These are phyloP conservation scores for Mucor racemosus DNA, from an alignment of 371 early-diverging fungal species.

Conservation along the genomic window DNA sequence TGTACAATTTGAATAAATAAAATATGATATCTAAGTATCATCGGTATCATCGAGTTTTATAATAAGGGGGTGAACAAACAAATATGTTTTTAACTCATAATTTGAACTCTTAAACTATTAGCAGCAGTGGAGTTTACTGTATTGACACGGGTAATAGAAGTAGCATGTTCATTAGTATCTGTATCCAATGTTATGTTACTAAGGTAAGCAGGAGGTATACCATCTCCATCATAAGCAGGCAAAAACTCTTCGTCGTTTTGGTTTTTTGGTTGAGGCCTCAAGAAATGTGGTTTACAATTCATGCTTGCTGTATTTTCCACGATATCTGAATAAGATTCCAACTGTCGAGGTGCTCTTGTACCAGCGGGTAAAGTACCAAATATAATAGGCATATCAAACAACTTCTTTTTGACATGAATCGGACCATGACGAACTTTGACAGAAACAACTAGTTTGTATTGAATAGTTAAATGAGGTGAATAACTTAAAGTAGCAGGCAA, in stretches of 20 bases:
- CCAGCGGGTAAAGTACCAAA: constrained; percentile 33
- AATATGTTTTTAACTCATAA: neutral
- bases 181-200: neutral
- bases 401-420: constrained; percentile 27
- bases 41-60: neutral
- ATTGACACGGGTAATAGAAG: neutral
- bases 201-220: constrained; percentile 23
- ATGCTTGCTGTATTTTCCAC: constrained; percentile 16
- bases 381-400: constrained; percentile 27
- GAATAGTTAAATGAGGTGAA: constrained; percentile 23
- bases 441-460: constrained; percentile 25
- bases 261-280: constrained; percentile 13
- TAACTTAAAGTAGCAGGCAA: constrained; percentile 22
- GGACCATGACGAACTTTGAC: constrained; percentile 28
- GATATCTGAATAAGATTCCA: constrained; percentile 22
- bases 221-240: constrained; percentile 29
- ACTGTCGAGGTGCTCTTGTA: constrained; percentile 28
- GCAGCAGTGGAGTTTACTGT: constrained; percentile 2
- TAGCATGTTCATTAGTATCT: neutral
- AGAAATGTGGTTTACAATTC: constrained; percentile 21
- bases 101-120: constrained; percentile 1
- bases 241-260: constrained; percentile 24
- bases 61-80: neutral
- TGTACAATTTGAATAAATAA: constrained; percentile 1
- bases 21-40: neutral